Evolutionary conservation across 1,139 yeast species (phyloP).

Genomic region (Zygotorulaspora mrakii): DNA sequence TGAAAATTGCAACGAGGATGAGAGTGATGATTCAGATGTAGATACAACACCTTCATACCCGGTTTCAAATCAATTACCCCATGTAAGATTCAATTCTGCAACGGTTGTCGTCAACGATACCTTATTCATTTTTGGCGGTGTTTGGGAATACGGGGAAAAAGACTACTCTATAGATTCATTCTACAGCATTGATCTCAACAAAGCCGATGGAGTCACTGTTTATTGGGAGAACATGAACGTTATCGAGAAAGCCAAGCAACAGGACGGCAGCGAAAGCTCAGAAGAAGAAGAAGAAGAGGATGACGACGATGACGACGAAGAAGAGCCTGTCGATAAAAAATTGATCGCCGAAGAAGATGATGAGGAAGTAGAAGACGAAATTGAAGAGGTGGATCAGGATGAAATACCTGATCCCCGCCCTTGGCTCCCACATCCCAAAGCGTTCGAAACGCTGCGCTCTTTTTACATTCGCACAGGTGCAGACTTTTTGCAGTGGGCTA

Average conservation of each 20-base stretch:
- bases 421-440: conserved; percentile 83
- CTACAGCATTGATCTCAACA: conserved; percentile 80
- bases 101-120: conserved; percentile 83
- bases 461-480: conserved; percentile 87
- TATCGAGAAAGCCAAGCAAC: conserved; percentile 52
- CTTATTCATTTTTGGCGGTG: conserved; percentile 86
- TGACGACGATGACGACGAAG: conserved; percentile 49
- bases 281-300: conserved; percentile 65
- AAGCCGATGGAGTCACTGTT: conserved; percentile 81
- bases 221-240: conserved; percentile 83
- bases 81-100: conserved; percentile 82
- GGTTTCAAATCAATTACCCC: conserved; percentile 64
- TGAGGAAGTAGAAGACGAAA: conserved; percentile 55
- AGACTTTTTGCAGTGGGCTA: conserved; percentile 87
- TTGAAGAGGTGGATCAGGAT: conserved; percentile 48
- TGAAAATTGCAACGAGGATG: conserved; percentile 6
- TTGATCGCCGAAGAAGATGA: conserved; percentile 53
- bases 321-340: conserved; percentile 45
- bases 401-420: conserved; percentile 78
- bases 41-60: not conserved
- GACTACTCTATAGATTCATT: conserved; percentile 82
- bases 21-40: conserved; percentile 24
- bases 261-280: conserved; percentile 30
- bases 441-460: conserved; percentile 80
- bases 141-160: conserved; percentile 81